Conservation (phyloP, 1,139 yeast genomes). For the Pichia sp. region DNA sequence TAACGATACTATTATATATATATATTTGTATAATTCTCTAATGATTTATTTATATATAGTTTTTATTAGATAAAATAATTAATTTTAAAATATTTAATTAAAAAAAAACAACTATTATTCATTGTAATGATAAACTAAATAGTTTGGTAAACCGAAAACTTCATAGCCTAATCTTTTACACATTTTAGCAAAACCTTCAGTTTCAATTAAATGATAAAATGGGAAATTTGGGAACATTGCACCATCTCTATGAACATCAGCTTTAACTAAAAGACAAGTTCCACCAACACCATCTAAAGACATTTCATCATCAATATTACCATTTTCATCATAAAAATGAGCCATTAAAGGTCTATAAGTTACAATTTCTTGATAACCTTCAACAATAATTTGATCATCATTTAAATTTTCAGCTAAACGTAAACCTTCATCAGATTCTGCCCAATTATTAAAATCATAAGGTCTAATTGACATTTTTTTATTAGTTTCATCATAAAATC, state of each 20-base stretch:
- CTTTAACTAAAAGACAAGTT: slow-evolving; percentile 90
- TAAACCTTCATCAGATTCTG: slow-evolving; percentile 81
- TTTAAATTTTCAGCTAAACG: slow-evolving; percentile 62
- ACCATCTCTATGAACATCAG: slow-evolving; percentile 97
- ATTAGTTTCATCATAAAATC: slow-evolving; percentile 55
- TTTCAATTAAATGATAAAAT: slow-evolving; percentile 90
- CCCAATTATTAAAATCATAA: slow-evolving; percentile 95
- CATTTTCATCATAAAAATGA: slow-evolving; percentile 63
- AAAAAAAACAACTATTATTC: slow-evolving; percentile 35
- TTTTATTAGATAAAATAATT: not conserved
- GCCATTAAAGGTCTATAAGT: slow-evolving; percentile 97
- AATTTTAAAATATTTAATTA: not conserved
- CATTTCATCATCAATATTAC: slow-evolving; percentile 59
- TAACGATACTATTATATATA: too few relatives aligned
- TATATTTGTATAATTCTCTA: too few relatives aligned
- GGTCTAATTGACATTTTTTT: slow-evolving; percentile 65
- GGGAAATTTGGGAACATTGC: slow-evolving; percentile 99
- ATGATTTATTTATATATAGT: too few relatives aligned
- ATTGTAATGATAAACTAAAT: slow-evolving; percentile 79
- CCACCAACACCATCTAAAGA: slow-evolving; percentile 96
- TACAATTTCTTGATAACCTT: slow-evolving; percentile 87
- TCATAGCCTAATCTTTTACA: slow-evolving; percentile 89
- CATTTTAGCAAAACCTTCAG: slow-evolving; percentile 98
- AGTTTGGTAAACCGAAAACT: slow-evolving; percentile 89
- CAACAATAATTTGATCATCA: slow-evolving; percentile 88